Base-by-base conservation (phyloP, 2,329 filamentous ascomycete species). In the Dendrostoma leiphaemia region DNA sequence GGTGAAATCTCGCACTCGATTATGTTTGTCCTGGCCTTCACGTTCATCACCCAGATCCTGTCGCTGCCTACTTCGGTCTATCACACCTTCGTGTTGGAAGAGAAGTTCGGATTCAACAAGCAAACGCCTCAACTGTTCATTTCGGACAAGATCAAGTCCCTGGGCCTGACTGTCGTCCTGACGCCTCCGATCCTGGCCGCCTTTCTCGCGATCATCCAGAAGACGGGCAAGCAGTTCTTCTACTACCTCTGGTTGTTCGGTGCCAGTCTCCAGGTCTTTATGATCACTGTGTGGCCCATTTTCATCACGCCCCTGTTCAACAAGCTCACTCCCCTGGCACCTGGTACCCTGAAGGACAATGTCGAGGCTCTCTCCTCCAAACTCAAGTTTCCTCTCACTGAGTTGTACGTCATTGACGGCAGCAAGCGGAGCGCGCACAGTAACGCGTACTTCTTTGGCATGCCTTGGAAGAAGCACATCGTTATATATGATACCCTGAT, bases 401-500 rank as follows among this genome's bases (percentile, higher is more conserved):
- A 97, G 68, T 82, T 99, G 41, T 91, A 96, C 67, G 92, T 97
- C 66, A 99, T 99, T 65, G 90, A 96, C 68, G 91, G 90, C 47
- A 92, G 88, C 76, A 93, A 93, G 78, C 83, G 90, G 63, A 91
- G 87, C 67, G 88, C 89, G 23, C 90, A 96, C 74, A 91, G 88
- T 74, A 96, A 96, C 67, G 90, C 90, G 19, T 96, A 95, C 74
- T 99, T 99, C 77, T 97, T 95, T 65, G 94, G 94, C 57, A 83
- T 99, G 53, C 94, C 94, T 38, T 99, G 93, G 92, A 97, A 97
- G 83, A 97, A 97, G 83, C 95, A 97, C 78, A 99, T 99, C 77
- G 94, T 99, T 66, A 95, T 99, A 68, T 99, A 96, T 70, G 94
- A 99, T 69, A 99, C 95, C 5, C 76, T 99, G 60, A 91, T 99